phyloP scores from a whole-genome alignment of 2,329 filamentous ascomycete genomes.

The Nectriaceae sp. region DNA sequence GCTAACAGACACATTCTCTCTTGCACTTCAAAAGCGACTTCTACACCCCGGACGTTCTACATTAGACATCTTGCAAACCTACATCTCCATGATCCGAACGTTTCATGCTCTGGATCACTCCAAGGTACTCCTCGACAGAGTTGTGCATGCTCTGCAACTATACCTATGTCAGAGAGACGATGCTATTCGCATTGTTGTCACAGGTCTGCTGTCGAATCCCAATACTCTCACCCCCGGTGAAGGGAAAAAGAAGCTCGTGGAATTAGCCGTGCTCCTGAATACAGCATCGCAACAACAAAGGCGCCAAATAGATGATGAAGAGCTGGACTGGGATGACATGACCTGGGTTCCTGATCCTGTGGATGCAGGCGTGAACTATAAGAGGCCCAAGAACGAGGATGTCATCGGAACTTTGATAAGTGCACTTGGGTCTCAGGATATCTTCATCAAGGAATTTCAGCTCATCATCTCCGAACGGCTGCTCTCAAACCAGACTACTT shows the following conservation, averaged over 20 bases:
- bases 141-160: constrained; percentile 71
- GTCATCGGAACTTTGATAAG: constrained; percentile 89
- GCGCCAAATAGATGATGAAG: constrained; percentile 61
- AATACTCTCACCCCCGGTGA: constrained; percentile 51
- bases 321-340: constrained; percentile 90
- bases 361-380: constrained; percentile 91
- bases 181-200: constrained; percentile 75
- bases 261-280: constrained; percentile 67
- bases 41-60: constrained; percentile 77
- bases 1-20: constrained; percentile 69
- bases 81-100: constrained; percentile 77
- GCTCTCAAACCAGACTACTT: constrained; percentile 64
- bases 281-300: constrained; percentile 58
- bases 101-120: constrained; percentile 77
- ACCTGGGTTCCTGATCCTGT: constrained; percentile 90
- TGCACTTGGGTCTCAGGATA: constrained; percentile 84
- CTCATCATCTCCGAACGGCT: constrained; percentile 84
- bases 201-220: constrained; percentile 67
- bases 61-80: constrained; percentile 72
- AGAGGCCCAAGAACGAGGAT: constrained; percentile 84
- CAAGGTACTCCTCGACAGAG: constrained; percentile 74
- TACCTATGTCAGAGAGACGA: constrained; percentile 78
- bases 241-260: constrained; percentile 57
- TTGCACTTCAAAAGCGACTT: constrained; percentile 64
- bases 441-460: constrained; percentile 94